phyloP scores from a whole-genome alignment of 2,329 filamentous ascomycete genomes.

The Colletotrichum sublineola region DNA sequence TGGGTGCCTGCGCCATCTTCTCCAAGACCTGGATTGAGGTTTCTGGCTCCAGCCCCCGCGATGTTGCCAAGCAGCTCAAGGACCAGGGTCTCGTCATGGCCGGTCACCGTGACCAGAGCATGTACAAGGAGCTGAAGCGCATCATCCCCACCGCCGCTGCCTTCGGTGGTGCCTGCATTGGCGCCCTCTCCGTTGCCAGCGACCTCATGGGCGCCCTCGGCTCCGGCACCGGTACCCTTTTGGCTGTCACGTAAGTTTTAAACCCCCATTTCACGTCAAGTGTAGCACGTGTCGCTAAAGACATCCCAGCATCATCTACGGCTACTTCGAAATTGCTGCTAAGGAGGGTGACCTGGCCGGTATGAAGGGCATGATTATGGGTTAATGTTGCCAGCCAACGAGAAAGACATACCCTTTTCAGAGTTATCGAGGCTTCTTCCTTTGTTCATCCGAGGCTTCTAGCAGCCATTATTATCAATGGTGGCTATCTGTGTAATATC shows the following conservation, averaged over 20 bases:
- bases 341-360: conserved; percentile 96
- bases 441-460: conserved; percentile 40
- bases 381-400: conserved; percentile 57
- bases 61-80: conserved; percentile 99
- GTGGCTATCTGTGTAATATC: conserved; percentile 42
- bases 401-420: conserved; percentile 36
- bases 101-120: conserved; percentile 98
- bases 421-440: conserved; percentile 38
- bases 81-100: conserved; percentile 99
- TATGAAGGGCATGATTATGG: conserved; percentile 81
- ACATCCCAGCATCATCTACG: conserved; percentile 90
- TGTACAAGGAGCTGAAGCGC: conserved; percentile 99
- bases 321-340: conserved; percentile 99
- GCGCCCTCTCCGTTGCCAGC: conserved; percentile 93
- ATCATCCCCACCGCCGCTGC: conserved; percentile 98
- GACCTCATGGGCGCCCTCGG: conserved; percentile 96
- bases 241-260: conserved; percentile 93
- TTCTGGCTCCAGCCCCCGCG: conserved; percentile 95
- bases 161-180: conserved; percentile 99
- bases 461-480: conserved; percentile 15
- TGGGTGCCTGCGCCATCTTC: conserved; percentile 96
- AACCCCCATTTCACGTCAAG: background rate
- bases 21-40: conserved; percentile 99
- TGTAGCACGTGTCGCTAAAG: conserved; percentile 48
- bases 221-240: conserved; percentile 95